Evolutionary conservation across 768 basidiomycete genomes (phyloP), one percentile per base, ranked within the genome.

Genomic region (Tephrocybe rancida): DNA sequence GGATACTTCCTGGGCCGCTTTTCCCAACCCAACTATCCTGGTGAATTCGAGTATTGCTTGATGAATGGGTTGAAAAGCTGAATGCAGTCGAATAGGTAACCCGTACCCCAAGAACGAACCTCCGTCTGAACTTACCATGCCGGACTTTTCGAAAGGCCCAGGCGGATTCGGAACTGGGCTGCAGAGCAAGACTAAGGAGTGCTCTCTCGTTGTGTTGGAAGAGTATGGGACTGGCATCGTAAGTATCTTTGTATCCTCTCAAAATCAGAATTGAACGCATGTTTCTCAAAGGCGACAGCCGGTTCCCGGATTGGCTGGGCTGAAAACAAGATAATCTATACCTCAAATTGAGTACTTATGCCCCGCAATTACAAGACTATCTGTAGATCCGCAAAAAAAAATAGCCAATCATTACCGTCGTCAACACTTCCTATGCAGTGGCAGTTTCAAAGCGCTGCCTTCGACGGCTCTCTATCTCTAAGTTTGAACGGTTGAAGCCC

Each of bases 1-100:
- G 76, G 77, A 2, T 67, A 74, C 54, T 79, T 68, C 63, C 77
- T 80, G 56, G 79, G 79, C 11, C 65, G 71, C 7, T 80, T 69
- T 59, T 67, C 77, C 24, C 68, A 68, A 25, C 65, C 70, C 22
- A 79, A 76, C 54, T 80, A 73, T 55, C 77, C 77, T 39, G 73
- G 75, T 73, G 35, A 55, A 66, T 14, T 30, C n/a, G 1, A 7
- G 26, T 35, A 38, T 35, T 16, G 21, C 5, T 3, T 24, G 21
- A n/a, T n/a, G 32, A 45, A n/a, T 35, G 9, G 3, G 16, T 14
- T 11, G 11, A 14, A 14, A 22, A 11, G 18, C 44, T 45, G 35
- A 45, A 11, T 22, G 14, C 18, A 19, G 3, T 9, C 27, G 18
- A 48, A 9, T 46, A 78, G 76, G 71, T 30, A 75, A 78, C 34